A percentile compares a stretch with the other conserved stretches of the same genome.
Conservation (phyloP, 441 rosid genomes). For the Aleurites moluccanus region DNA sequence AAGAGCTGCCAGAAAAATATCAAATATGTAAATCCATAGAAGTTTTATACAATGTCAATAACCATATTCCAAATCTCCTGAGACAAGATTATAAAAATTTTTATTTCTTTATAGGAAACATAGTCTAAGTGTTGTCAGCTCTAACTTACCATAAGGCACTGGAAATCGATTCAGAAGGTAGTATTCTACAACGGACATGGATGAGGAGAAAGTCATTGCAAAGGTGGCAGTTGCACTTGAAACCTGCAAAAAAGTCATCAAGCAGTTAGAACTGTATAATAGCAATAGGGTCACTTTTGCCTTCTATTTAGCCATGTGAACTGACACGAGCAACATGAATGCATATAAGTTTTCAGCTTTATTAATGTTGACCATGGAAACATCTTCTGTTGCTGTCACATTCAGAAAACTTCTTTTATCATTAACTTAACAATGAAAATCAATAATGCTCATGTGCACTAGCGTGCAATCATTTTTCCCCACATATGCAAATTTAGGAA, state of each 20-base stretch:
- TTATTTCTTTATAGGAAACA: not conserved
- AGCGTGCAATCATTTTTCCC: too few relatives aligned
- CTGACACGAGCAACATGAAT: too few relatives aligned
- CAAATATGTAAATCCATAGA: not conserved
- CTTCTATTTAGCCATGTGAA: not conserved
- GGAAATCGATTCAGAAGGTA: conserved; percentile 66
- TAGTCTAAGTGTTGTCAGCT: not conserved
- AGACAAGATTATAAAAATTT: not conserved
- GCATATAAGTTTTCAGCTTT: too few relatives aligned
- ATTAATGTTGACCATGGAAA: too few relatives aligned
- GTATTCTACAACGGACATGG: conserved; percentile 71
- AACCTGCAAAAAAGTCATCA: conserved; percentile 40
- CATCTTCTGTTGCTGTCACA: too few relatives aligned
- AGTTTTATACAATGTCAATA: not conserved
- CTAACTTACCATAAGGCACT: conserved; percentile 43
- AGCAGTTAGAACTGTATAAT: not conserved
- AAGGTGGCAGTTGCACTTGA: conserved; percentile 73
- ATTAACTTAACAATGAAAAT: too few relatives aligned
- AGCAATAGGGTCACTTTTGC: not conserved
- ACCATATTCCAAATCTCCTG: too few relatives aligned
- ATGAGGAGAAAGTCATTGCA: conserved; percentile 63
- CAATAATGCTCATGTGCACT: too few relatives aligned
- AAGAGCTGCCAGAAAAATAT: conserved; percentile 40
- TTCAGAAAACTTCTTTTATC: too few relatives aligned
- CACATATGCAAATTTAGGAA: too few relatives aligned